Evolutionary conservation across 768 basidiomycete species (phyloP).

Genomic region (Boletus eberwhitei): DNA sequence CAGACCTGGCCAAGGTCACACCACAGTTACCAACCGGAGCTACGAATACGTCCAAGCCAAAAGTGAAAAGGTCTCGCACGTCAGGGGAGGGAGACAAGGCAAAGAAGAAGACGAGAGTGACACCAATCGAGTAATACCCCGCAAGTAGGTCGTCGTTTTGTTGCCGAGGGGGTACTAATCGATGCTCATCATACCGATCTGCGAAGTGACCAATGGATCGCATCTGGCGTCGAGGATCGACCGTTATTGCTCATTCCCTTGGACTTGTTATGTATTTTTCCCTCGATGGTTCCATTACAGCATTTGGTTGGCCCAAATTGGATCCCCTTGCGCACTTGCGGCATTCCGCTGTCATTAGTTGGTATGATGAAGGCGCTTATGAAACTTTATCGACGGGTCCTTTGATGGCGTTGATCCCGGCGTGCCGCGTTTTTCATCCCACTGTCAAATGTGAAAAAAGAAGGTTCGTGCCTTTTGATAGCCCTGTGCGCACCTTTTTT

Average conservation of each 20-base stretch:
- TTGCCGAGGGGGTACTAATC: conserved; percentile 17
- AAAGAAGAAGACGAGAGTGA: conserved; percentile 27
- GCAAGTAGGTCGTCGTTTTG: conserved; percentile 18
- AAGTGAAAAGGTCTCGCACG: conserved; percentile 24
- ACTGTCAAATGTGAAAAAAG: conserved; percentile 18
- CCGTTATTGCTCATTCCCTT: conserved; percentile 6
- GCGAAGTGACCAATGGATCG: conserved; percentile 9
- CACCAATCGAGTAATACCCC: conserved; percentile 24
- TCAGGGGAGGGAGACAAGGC: conserved; percentile 14
- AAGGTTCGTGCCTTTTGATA: conserved; percentile 26
- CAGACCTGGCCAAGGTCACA: conserved; percentile 5
- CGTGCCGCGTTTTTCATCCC: conserved; percentile 20
- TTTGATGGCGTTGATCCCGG: conserved; percentile 29
- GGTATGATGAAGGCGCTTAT: conserved; percentile 26
- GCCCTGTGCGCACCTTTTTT: conserved; percentile 11
- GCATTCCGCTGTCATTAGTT: conserved; percentile 19
- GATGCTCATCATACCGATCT: conserved; percentile 17
- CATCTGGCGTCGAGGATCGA: conserved; percentile 20
- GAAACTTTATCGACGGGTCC: conserved; percentile 26
- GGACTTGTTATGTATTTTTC: conserved; percentile 10
- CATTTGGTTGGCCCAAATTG: conserved; percentile 14
- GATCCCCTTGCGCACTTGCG: conserved; percentile 11
- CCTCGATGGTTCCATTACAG: conserved; percentile 22
- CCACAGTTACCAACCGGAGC: conserved; percentile 4
- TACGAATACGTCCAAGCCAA: conserved; percentile 7